A percentile compares a stretch with the other conserved stretches of the same genome.
These are phyloP conservation scores for Fusarium devonianum DNA, from an alignment of 2,329 filamentous ascomycete species.

Conservation along the genomic window DNA sequence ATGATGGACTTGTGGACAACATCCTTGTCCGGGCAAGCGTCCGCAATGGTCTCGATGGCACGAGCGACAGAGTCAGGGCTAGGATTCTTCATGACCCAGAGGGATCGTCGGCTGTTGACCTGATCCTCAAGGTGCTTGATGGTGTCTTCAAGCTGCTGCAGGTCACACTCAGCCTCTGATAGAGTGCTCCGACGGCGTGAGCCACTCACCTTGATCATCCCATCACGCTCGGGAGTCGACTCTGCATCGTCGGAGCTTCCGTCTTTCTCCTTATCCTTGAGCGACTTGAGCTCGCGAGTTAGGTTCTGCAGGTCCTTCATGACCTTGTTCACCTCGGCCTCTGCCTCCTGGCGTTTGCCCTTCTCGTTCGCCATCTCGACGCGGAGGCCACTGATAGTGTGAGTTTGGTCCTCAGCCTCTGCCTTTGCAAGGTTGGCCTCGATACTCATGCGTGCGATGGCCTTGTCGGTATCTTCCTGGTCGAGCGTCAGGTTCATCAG, in stretches of 20 bases:
- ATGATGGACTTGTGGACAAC: slow-evolving; percentile 40
- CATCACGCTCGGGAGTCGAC: slow-evolving; percentile 34
- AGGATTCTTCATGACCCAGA: slow-evolving; percentile 48
- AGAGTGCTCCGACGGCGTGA: too few species aligned
- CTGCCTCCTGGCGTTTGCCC: slow-evolving; percentile 42
- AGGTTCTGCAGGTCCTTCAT: slow-evolving; percentile 41
- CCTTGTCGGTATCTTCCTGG: slow-evolving; percentile 49
- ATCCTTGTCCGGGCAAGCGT: slow-evolving; percentile 41
- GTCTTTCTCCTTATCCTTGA: slow-evolving; percentile 39
- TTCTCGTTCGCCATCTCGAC: slow-evolving; percentile 44
- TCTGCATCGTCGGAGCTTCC: slow-evolving; percentile 26
- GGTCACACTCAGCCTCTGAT: not conserved
- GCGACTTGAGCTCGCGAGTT: slow-evolving; percentile 40
- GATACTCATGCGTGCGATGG: slow-evolving; percentile 49
- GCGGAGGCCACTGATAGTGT: slow-evolving; percentile 44
- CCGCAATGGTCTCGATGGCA: slow-evolving; percentile 45
- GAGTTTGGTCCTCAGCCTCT: slow-evolving; percentile 44
- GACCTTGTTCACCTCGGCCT: slow-evolving; percentile 40
- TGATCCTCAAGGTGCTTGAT: slow-evolving; percentile 48
- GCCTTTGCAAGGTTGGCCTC: slow-evolving; percentile 49
- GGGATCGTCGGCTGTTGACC: slow-evolving; percentile 46
- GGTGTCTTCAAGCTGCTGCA: slow-evolving; percentile 44
- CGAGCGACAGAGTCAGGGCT: slow-evolving; percentile 43
- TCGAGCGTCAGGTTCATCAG: slow-evolving; percentile 49
- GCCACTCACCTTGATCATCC: slow-evolving; percentile 43